Conservation (phyloP, 495 filamentous ascomycete genomes). For the Penicillium egyptiacum region DNA sequence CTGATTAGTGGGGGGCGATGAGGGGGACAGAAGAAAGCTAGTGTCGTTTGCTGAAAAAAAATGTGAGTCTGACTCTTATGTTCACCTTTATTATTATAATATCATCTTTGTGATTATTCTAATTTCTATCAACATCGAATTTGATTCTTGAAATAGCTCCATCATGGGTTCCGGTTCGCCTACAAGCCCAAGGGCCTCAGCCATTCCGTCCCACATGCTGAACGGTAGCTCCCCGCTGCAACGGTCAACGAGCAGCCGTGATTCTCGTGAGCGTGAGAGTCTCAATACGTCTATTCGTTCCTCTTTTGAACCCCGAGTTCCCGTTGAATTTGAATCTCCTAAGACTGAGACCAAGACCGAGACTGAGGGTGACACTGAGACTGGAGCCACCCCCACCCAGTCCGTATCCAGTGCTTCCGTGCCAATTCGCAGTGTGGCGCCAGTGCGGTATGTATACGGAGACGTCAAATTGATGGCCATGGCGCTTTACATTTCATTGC, state of each 20-base stretch:
- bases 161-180: slow-evolving; percentile 46
- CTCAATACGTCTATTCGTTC: slow-evolving; percentile 54
- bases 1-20: slow-evolving; percentile 5
- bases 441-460: slow-evolving; percentile 31
- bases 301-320: slow-evolving; percentile 46
- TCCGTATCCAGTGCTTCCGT: slow-evolving; percentile 18
- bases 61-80: not conserved
- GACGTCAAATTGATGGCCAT: not conserved
- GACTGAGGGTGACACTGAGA: slow-evolving; percentile 2
- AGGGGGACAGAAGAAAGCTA: slow-evolving; percentile 9
- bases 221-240: slow-evolving; percentile 50
- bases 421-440: slow-evolving; percentile 22
- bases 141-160: not conserved
- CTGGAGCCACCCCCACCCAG: slow-evolving; percentile 24
- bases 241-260: slow-evolving; percentile 30
- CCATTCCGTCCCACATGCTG: slow-evolving; percentile 49
- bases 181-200: slow-evolving; percentile 43
- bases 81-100: not conserved
- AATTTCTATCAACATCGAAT: not conserved
- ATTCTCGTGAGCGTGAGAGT: slow-evolving; percentile 50
- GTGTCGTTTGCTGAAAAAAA: slow-evolving; percentile 11
- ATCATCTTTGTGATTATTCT: not conserved
- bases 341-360: slow-evolving; percentile 8
- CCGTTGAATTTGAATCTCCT: slow-evolving; percentile 39
- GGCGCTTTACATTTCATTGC: slow-evolving; percentile 1